Evolutionary conservation across 2,329 filamentous ascomycete genomes (phyloP).

Genomic region (Paecilomyces fulvus): DNA sequence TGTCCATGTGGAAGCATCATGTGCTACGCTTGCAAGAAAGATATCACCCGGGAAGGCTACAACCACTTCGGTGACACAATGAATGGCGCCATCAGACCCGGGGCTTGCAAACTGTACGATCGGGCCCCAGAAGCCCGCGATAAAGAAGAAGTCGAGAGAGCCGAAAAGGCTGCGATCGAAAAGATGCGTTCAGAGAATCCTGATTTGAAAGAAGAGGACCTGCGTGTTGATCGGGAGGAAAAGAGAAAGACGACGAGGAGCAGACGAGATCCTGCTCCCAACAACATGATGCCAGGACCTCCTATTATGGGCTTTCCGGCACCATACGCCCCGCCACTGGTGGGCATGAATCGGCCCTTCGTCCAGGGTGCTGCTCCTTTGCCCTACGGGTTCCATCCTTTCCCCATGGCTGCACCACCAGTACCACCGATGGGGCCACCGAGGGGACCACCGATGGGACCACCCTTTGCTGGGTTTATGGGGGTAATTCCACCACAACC

Average conservation of each 20-base stretch:
- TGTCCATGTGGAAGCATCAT: conserved; percentile 54
- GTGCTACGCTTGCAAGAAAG: conserved; percentile 56
- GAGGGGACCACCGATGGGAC: not conserved
- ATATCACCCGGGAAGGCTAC: conserved; percentile 52
- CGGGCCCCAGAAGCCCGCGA: conserved; percentile 8
- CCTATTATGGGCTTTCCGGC: not conserved
- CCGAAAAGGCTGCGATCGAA: conserved; percentile 20
- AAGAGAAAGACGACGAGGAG: not conserved
- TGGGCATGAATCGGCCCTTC: not conserved
- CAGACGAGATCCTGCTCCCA: not conserved
- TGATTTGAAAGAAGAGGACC: conserved; percentile 11
- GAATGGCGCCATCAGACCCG: conserved; percentile 36
- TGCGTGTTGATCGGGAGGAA: conserved; percentile 7
- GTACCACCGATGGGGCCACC: not conserved
- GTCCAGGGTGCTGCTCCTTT: not conserved
- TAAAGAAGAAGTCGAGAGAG: conserved; percentile 18
- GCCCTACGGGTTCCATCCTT: not conserved
- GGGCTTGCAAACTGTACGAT: conserved; percentile 21
- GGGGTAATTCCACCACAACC: not conserved
- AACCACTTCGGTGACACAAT: conserved; percentile 53
- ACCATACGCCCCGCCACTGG: not conserved
- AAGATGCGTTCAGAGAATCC: conserved; percentile 18
- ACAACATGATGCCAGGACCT: not conserved
- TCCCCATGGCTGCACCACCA: not conserved
- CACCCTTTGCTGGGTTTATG: not conserved